Base-by-base conservation (phyloP, 345 rosid genomes). In the Eucalyptus microcorys region DNA sequence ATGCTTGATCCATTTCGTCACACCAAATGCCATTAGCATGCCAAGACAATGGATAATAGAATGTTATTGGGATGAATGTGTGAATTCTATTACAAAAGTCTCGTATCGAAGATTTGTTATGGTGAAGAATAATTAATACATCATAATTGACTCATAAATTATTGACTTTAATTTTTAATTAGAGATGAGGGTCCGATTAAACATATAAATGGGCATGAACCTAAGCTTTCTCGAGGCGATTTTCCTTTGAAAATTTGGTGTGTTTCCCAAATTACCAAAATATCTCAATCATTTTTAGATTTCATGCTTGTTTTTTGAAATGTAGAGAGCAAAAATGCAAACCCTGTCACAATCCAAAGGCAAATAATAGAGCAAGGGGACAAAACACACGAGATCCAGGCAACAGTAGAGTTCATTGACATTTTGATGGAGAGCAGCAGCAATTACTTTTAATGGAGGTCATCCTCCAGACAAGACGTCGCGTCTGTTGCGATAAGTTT, bases 101-200 rank as follows among this genome's bases (percentile, higher is more conserved):
- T 71, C 4, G 1, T 5, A 68, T 68, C 2, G 14, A 68, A 68
- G 8, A 17, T 19, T 68, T 68, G 7, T 9, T 68, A 4, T 1
- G 1, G 2, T 9, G 26, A 10, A 7, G 0, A 37, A 40, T 4
- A 11, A 40, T 37, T 37, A 21, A 1, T 37, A 21, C 7, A 10
- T 37, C 8, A 76, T 10, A 76, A 0, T 37, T 10, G 7, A 22
- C 1, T 37, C 0, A 76, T 21, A 21, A 19, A 3, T 71, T 0
- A 10, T 71, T 5, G 14, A 37, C 45, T 71, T 37, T 10, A 37
- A 37, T 13, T 37, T 76, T 21, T 37, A 12, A 37, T 5, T 19
- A 71, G 12, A 21, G 4, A 17, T 3, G 14, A 19, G 14, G 10
- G 5, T 37, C 6, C 2, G 2, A 37, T 10, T 6, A 11, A 22